Conservation (phyloP, 2,329 filamentous ascomycete genomes). For the Botrytis cinerea region DNA sequence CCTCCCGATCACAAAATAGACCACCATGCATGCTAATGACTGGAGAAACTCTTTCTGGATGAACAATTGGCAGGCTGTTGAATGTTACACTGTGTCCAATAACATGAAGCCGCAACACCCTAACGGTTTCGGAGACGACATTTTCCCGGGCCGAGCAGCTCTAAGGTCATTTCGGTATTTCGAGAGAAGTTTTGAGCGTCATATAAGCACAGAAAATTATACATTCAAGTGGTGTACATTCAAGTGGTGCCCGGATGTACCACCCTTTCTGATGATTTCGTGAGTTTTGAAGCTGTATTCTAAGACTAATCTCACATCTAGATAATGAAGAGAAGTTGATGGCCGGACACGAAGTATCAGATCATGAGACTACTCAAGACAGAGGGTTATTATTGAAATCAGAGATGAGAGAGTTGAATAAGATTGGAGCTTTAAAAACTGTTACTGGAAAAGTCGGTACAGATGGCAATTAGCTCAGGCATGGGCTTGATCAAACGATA, state of each 20-base stretch:
- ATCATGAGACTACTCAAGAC: background rate
- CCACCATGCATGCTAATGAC: background rate
- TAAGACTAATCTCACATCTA: background rate
- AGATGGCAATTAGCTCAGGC: background rate
- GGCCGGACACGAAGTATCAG: background rate
- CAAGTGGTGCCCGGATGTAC: background rate
- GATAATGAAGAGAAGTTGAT: background rate
- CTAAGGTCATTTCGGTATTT: background rate
- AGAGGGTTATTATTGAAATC: background rate
- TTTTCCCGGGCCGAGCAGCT: background rate
- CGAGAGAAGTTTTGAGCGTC: background rate
- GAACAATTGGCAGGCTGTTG: background rate
- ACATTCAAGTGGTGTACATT: background rate
- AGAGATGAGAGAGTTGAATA: background rate
- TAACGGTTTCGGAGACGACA: background rate
- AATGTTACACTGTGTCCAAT: background rate
- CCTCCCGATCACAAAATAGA: background rate
- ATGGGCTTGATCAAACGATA: constrained; percentile 2
- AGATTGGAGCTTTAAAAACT: background rate
- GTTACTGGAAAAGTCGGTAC: background rate
- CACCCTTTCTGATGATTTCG: background rate
- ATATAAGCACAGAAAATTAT: background rate
- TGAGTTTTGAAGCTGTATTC: background rate
- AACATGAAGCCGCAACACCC: background rate
- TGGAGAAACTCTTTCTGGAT: background rate